A percentile compares a stretch with the other conserved stretches of the same genome.
phyloP scores from a whole-genome alignment of 2,329 filamentous ascomycete species.

The Pseudocercospora musae region DNA sequence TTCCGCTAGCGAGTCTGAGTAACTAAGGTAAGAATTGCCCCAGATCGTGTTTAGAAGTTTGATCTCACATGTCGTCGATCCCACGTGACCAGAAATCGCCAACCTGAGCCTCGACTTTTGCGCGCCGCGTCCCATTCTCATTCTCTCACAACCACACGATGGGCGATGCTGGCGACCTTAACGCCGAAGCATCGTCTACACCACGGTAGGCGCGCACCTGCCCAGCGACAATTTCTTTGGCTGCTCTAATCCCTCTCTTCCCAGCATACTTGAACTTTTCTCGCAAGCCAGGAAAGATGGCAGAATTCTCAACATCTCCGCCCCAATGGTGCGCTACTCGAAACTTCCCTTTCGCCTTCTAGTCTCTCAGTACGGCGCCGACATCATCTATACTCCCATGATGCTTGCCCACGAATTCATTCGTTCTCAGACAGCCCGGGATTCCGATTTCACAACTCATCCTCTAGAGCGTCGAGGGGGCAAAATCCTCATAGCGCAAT shows the following conservation, averaged over 20 bases:
- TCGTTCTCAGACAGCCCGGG: constrained; percentile 37
- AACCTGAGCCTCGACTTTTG: not conserved
- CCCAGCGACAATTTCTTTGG: not conserved
- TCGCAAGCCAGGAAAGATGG: constrained; percentile 52
- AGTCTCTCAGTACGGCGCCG: constrained; percentile 61
- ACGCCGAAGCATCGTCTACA: not conserved
- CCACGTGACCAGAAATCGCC: not conserved
- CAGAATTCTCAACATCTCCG: constrained; percentile 39
- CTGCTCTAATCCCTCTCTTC: not conserved
- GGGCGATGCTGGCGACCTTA: not conserved
- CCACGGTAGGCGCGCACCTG: not conserved
- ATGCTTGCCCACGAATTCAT: constrained; percentile 41
- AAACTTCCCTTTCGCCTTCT: constrained; percentile 68
- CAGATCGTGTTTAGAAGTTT: no score
- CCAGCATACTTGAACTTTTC: constrained; percentile 47
- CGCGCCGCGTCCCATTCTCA: not conserved
- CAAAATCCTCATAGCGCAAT: constrained; percentile 59
- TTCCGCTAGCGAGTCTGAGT: no score
- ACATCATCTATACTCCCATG: constrained; percentile 71
- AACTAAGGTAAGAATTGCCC: no score
- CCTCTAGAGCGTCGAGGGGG: constrained; percentile 38
- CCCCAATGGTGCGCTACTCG: constrained; percentile 24
- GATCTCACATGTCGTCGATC: no score
- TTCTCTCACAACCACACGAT: not conserved
- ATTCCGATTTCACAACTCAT: constrained; percentile 60